Evolutionary conservation across 768 basidiomycete genomes (phyloP), one percentile per base, ranked within the genome.

Genomic region (Lactarius sanguifluus): DNA sequence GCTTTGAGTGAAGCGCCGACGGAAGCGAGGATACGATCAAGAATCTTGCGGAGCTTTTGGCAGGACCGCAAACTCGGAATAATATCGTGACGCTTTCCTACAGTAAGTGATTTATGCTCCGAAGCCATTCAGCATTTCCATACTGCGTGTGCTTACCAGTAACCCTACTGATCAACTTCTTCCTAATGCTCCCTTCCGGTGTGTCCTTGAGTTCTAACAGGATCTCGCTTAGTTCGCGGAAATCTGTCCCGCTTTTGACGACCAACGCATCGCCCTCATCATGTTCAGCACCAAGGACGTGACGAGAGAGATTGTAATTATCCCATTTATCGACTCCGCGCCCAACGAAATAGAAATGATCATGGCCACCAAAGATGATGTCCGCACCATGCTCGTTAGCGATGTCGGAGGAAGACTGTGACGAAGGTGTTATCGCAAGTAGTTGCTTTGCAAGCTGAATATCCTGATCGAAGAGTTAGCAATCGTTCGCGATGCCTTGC

Each of bases 201-300:
- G 87, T 81, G 59, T 84, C 77, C 32, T 79, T 77, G 16, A 96
- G 77, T 64, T 86, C 85, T 25, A 96, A 76, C 0, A 76, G 80
- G 54, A 94, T 78, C 67, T 92, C 90, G 60, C 91, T 92, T 40
- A 96, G 78, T 69, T 96, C 93, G 43, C 90, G 84, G 73, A 96
- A 96, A 77, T 96, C 93, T 2, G 88, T 91, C 9, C 94, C 94
- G 72, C 91, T 94, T 77, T 96, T 96, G 66, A 94, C 79, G 23
- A 90, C 80, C 23, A 92, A 78, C 36, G 90, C 79, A 58, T 90
- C 86, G 4, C 90, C 90, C 1, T 83, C 72, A 70, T 92, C 91
- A n/a, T 77, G 79, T 71, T 92, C 90, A 7, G 86, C 85, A 34
- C 90, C 93, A 18, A 89, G 81, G 34, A 83, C 81, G 4, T 79